Evolutionary conservation across 139 green algal species (phyloP).

Genomic region (Chlorella sp.): DNA sequence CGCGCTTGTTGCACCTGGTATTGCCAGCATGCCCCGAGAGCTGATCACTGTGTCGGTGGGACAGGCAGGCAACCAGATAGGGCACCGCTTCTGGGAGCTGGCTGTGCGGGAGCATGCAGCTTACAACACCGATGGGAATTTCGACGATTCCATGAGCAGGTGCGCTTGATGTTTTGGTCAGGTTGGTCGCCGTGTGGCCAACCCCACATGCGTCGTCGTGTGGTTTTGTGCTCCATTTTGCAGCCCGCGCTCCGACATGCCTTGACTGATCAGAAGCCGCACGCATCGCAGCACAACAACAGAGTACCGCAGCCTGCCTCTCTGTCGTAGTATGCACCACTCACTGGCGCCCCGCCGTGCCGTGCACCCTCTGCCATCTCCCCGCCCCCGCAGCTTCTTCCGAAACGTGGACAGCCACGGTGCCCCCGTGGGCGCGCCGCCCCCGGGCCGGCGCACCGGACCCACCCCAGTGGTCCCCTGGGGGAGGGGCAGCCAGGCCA

Average conservation of each 20-base stretch:
- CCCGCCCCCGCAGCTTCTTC: slow-evolving; percentile 74
- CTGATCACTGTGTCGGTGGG: slow-evolving; percentile 96
- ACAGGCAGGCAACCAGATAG: slow-evolving; percentile 96
- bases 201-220: too few species aligned
- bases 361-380: background rate
- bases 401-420: slow-evolving; percentile 72
- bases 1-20: background rate
- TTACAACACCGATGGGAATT: slow-evolving; percentile 68
- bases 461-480: background rate
- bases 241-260: too few species aligned
- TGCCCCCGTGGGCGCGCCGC: background rate
- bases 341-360: background rate
- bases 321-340: too few species aligned
- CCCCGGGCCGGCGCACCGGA: background rate
- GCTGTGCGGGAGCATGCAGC: slow-evolving; percentile 79
- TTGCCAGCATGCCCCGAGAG: slow-evolving; percentile 82
- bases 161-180: background rate
- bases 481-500: slow-evolving; percentile 27
- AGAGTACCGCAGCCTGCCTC: background rate
- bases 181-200: background rate
- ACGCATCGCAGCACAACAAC: too few species aligned
- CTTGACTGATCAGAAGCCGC: too few species aligned
- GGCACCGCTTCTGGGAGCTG: slow-evolving; percentile 90
- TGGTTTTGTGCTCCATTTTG: too few species aligned
- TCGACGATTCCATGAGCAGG: slow-evolving; percentile 84